Evolutionary conservation across 768 basidiomycete genomes (phyloP), one percentile per base, ranked within the genome.

Genomic region (Amanita fuliginea): DNA sequence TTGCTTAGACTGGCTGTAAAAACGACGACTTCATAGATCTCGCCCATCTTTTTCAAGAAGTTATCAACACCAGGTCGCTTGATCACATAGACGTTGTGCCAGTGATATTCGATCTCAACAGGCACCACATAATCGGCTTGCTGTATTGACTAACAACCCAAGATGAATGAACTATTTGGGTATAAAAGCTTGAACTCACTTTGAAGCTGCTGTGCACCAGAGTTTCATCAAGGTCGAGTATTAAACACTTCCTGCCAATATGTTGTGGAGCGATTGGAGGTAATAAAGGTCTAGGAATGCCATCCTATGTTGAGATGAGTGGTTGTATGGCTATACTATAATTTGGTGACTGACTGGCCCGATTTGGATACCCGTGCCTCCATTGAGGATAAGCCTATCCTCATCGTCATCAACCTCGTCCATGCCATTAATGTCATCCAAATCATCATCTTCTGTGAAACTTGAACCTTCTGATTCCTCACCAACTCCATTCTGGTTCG

Each of bases 1-100:
- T 98, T 99, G 78, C 91, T 94, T 51, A 99, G 67, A 67, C 90
- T 94, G 6, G 96, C 96, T 5, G 96, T 99, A 65, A 98, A 99
- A 8, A 99, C 88, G 28, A 99, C 95, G 44, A 99, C 75, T 66
- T 99, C 96, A 62, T 95, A 99, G 40, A 97, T 83, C 64, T 98
- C 93, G 33, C 96, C 96, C 96, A 98, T 99, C 68, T 83, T 86
- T 72, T 89, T 89, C 62, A 99, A 70, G 67, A 98, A 99, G 61
- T 83, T 85, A 63, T 99, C 96, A 13, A 99, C 96, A 13, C 96
- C 96, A 7, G 96, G 96, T 45, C 96, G 85, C 67, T 98, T 98
- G 67, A 98, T 89, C 43, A 98, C 96, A 67, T 98, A 97, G 56
- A 98, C 93, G 60, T 99, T 97, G 64, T 99, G 96, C 78, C 86